phyloP scores from a whole-genome alignment of 129 eudicot species.

The Artemisia tridentata region DNA sequence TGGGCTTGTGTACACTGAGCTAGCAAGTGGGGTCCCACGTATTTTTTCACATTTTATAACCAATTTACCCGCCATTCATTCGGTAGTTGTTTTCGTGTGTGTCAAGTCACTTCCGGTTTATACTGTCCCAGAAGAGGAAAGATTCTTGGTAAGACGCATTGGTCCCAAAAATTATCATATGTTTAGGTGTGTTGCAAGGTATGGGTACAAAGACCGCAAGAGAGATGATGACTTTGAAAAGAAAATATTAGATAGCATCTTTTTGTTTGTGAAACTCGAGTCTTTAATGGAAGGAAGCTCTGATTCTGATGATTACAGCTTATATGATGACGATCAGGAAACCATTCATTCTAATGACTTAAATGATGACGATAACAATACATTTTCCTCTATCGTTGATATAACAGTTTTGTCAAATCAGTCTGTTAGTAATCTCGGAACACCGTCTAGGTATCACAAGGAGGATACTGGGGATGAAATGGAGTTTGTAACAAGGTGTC shows the following conservation, averaged over 20 bases:
- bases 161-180: constrained; percentile 82
- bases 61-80: constrained; percentile 83
- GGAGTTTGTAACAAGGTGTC: constrained; percentile 58
- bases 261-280: constrained; percentile 65
- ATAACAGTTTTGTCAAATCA: constrained; percentile 43
- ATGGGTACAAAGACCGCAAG: constrained; percentile 83
- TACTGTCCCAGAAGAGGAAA: constrained; percentile 80
- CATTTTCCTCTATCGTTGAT: constrained; percentile 38
- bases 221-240: constrained; percentile 81
- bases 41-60: constrained; percentile 90
- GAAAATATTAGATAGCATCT: constrained; percentile 63
- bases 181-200: constrained; percentile 86
- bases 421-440: constrained; percentile 26
- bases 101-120: constrained; percentile 87
- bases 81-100: constrained; percentile 75
- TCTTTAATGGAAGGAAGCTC: constrained; percentile 76
- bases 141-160: constrained; percentile 70
- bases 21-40: constrained; percentile 82
- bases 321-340: constrained; percentile 49
- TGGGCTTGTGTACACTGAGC: constrained; percentile 89
- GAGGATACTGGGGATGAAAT: constrained; percentile 44
- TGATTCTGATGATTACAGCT: constrained; percentile 74
- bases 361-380: constrained; percentile 13
- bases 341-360: constrained; percentile 35
- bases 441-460: constrained; percentile 28